Evolutionary conservation across 306 rosid genomes (phyloP).

Genomic region (Luffa aegyptiaca): DNA sequence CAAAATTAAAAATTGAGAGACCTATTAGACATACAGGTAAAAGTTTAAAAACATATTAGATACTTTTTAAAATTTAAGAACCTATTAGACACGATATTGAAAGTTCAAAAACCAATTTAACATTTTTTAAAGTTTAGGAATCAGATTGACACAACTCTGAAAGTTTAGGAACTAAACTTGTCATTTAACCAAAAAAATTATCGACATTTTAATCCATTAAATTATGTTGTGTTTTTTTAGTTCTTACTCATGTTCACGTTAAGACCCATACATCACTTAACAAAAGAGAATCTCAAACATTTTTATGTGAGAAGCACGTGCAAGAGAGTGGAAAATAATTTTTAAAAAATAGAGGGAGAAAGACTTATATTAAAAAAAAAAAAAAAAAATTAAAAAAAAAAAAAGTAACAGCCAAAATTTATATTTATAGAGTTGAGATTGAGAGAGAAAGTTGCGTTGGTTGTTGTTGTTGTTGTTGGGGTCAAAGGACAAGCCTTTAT

Average conservation of each 20-base stretch:
- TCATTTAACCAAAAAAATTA: too few species aligned
- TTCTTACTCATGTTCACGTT: not conserved
- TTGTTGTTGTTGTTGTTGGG: not conserved
- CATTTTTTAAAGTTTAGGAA: too few species aligned
- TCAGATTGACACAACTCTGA: too few species aligned
- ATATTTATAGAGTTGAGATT: not conserved
- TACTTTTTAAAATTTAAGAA: too few species aligned
- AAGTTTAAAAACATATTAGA: too few species aligned
- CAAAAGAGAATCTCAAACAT: not conserved
- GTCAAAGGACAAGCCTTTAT: not conserved
- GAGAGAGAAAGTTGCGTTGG: not conserved
- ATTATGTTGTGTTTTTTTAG: not conserved
- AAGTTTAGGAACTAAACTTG: too few species aligned
- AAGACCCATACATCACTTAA: not conserved
- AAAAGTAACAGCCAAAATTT: not conserved
- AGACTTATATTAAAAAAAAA: not conserved
- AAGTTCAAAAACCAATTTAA: too few species aligned
- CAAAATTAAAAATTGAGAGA: too few species aligned
- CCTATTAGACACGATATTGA: too few species aligned
- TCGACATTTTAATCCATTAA: not conserved
- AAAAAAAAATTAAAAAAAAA: not conserved
- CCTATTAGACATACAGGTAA: too few species aligned
- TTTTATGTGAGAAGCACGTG: not conserved
- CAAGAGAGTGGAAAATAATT: not conserved
- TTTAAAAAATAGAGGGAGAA: not conserved